phyloP scores from a whole-genome alignment of 768 basidiomycete species.

The Amanita pallidorosea region DNA sequence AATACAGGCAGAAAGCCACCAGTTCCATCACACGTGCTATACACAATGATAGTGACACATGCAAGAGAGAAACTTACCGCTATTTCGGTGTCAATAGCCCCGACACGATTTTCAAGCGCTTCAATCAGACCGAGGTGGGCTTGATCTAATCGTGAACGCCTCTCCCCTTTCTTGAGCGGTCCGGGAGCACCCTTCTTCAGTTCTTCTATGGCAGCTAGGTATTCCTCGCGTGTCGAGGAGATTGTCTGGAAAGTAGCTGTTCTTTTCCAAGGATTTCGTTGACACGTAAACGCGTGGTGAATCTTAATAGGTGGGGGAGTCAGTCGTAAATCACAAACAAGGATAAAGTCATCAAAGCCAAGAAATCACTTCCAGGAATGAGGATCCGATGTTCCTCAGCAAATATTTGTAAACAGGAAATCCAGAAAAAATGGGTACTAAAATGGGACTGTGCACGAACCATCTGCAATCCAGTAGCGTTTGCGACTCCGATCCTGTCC shows the following conservation, averaged over 20 bases:
- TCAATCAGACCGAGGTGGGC: slow-evolving; percentile 53
- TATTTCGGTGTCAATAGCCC: slow-evolving; percentile 57
- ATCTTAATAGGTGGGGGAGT: slow-evolving; percentile 34
- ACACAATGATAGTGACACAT: slow-evolving; percentile 6
- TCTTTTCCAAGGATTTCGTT: slow-evolving; percentile 86
- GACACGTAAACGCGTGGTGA: slow-evolving; percentile 78
- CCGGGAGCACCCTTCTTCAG: slow-evolving; percentile 43
- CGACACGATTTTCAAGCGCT: slow-evolving; percentile 52
- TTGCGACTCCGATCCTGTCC: slow-evolving; percentile 70
- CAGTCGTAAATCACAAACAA: slow-evolving; percentile 18
- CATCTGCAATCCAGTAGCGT: slow-evolving; percentile 83
- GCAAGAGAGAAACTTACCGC: slow-evolving; percentile 39
- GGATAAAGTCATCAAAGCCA: slow-evolving; percentile 20
- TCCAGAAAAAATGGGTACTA: slow-evolving; percentile 11
- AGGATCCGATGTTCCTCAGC: slow-evolving; percentile 31
- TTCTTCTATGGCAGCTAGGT: slow-evolving; percentile 48
- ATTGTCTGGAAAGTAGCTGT: slow-evolving; percentile 65
- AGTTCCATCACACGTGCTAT: slow-evolving; percentile 4
- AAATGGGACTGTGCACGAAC: slow-evolving; percentile 52
- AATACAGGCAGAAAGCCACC: slow-evolving; percentile 1
- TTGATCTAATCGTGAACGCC: slow-evolving; percentile 43
- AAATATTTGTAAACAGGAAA: slow-evolving; percentile 69
- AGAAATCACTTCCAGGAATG: slow-evolving; percentile 31
- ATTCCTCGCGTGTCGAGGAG: slow-evolving; percentile 66
- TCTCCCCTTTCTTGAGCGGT: slow-evolving; percentile 34